Conservation (phyloP, 2,329 filamentous ascomycete species). For the Trichoderma atroviride region DNA sequence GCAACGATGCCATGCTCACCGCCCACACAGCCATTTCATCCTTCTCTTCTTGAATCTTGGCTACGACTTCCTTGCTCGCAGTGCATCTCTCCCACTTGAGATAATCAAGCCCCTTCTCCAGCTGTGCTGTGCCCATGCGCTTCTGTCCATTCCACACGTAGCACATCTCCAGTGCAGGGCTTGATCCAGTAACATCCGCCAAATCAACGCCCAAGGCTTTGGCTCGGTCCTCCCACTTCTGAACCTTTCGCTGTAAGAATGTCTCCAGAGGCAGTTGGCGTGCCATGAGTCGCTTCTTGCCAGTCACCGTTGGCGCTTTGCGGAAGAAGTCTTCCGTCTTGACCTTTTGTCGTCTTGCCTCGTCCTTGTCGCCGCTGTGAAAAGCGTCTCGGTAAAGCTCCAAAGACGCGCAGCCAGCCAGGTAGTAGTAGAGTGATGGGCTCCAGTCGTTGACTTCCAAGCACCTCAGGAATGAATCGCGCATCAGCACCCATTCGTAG, state of each 20-base stretch:
- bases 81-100: constrained; percentile 68
- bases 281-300: constrained; percentile 88
- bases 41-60: constrained; percentile 53
- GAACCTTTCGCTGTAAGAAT: constrained; percentile 80
- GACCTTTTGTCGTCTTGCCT: constrained; percentile 60
- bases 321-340: constrained; percentile 71
- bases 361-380: constrained; percentile 39
- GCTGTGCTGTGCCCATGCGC: constrained; percentile 69
- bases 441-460: constrained; percentile 88
- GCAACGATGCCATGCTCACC: constrained; percentile 66
- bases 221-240: constrained; percentile 83
- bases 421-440: constrained; percentile 85
- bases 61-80: constrained; percentile 44
- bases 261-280: constrained; percentile 86
- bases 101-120: constrained; percentile 64
- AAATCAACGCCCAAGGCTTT: constrained; percentile 68
- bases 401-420: constrained; percentile 76
- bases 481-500: constrained; percentile 74
- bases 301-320: constrained; percentile 72
- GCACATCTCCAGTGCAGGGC: constrained; percentile 85
- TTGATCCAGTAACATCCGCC: constrained; percentile 78
- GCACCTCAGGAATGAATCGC: constrained; percentile 73
- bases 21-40: constrained; percentile 67
- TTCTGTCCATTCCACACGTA: constrained; percentile 92
- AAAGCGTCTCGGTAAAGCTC: constrained; percentile 74